Evolutionary conservation across 345 rosid genomes (phyloP).

Genomic region (Firmiana major): DNA sequence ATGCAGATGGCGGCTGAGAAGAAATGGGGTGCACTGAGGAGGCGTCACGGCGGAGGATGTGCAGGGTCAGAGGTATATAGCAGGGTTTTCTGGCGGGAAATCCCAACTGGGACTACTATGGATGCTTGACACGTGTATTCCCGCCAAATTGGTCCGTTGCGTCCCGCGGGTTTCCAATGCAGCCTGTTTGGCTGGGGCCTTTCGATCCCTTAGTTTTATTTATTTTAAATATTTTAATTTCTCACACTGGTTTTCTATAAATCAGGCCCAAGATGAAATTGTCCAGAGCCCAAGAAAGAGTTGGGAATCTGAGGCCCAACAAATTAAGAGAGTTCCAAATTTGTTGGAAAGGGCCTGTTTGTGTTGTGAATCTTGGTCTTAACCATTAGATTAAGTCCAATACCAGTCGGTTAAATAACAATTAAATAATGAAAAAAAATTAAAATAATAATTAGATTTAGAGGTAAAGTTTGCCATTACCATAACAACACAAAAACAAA

Average conservation of each 20-base stretch:
- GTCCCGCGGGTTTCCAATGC: conserved; percentile 61
- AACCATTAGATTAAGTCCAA: no score
- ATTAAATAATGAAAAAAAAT: background rate
- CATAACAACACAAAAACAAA: background rate
- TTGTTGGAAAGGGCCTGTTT: background rate
- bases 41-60: background rate
- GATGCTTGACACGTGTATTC: conserved; percentile 43
- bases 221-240: no score
- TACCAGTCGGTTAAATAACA: background rate
- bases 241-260: background rate
- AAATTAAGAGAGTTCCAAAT: background rate
- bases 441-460: background rate
- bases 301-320: background rate
- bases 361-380: background rate
- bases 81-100: conserved; percentile 37
- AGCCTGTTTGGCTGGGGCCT: no score
- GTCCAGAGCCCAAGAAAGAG: background rate
- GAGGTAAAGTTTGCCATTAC: background rate
- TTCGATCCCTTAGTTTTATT: no score
- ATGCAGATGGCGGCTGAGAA: background rate
- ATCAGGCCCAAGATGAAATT: no score
- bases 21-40: background rate
- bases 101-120: conserved; percentile 22
- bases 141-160: conserved; percentile 46
- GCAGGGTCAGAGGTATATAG: background rate